Percentiles rank a stretch among this genome's conserved stretches.
Conservation (phyloP, 192 early-diverging fungal species). For the Paraglomus brasilianum region DNA sequence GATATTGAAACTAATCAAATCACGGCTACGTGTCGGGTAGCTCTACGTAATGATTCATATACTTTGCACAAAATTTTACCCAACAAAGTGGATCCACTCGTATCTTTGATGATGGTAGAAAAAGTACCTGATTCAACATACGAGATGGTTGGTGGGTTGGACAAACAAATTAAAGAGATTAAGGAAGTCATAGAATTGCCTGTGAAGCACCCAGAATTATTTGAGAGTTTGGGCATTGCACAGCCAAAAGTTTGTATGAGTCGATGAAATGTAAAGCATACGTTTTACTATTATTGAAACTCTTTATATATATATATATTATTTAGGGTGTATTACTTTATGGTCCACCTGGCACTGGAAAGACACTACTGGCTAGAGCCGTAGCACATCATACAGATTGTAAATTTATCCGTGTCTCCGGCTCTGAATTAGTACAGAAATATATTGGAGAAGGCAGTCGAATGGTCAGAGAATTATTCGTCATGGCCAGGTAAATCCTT, state of each 20-base stretch:
- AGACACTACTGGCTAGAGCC: conserved; percentile 84
- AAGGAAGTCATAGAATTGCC: conserved; percentile 99
- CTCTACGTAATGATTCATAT: conserved; percentile 89
- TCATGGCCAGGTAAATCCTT: conserved; percentile 71
- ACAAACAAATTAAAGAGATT: conserved; percentile 99
- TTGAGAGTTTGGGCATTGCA: conserved; percentile 96
- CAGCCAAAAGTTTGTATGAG: conserved; percentile 78
- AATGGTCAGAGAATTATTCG: conserved; percentile 89
- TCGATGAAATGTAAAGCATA: neutral
- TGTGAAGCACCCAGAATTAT: conserved; percentile 98
- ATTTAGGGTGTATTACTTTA: conserved; percentile 84
- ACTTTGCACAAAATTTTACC: conserved; percentile 93
- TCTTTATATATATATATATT: conserved; percentile 12
- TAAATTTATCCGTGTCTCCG: conserved; percentile 87
- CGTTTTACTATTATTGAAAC: neutral
- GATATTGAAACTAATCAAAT: conserved; percentile 89
- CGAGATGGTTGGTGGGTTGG: conserved; percentile 98
- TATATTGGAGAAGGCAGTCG: conserved; percentile 92
- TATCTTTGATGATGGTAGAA: conserved; percentile 99
- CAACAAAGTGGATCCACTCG: conserved; percentile 98
- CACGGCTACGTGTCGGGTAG: conserved; percentile 90
- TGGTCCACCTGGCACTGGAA: conserved; percentile 87
- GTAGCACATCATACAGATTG: conserved; percentile 94
- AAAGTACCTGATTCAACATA: conserved; percentile 99
- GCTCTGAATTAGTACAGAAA: conserved; percentile 88